These are phyloP conservation scores for Fusarium chuoi DNA, from an alignment of 2,329 filamentous ascomycete genomes.

Conservation along the genomic window DNA sequence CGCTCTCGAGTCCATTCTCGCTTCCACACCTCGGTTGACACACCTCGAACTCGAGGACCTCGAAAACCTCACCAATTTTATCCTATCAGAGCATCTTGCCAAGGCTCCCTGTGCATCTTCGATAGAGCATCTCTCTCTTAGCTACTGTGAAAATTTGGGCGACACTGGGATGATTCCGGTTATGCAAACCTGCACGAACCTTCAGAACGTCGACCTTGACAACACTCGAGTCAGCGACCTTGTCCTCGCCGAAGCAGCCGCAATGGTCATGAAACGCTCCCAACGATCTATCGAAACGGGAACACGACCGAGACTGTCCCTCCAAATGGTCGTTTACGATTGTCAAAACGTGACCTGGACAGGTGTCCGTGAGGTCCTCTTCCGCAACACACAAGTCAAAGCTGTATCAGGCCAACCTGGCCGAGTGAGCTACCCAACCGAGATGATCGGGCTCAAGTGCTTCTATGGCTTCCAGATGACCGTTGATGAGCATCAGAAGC, in stretches of 20 bases:
- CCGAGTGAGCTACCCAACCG: slow-evolving; percentile 71
- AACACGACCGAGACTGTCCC: slow-evolving; percentile 65
- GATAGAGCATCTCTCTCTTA: slow-evolving; percentile 85
- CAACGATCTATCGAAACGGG: slow-evolving; percentile 53
- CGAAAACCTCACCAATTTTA: slow-evolving; percentile 76
- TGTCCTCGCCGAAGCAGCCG: slow-evolving; percentile 83
- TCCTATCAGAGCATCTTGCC: slow-evolving; percentile 78
- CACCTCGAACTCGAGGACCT: slow-evolving; percentile 93
- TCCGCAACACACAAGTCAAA: slow-evolving; percentile 80
- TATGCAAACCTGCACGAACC: slow-evolving; percentile 76
- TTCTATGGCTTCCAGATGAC: slow-evolving; percentile 97
- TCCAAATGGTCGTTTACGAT: slow-evolving; percentile 87
- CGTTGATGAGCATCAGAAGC: slow-evolving; percentile 91
- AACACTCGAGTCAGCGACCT: slow-evolving; percentile 93
- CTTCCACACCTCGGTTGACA: slow-evolving; percentile 79
- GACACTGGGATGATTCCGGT: slow-evolving; percentile 87
- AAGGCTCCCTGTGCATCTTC: slow-evolving; percentile 77
- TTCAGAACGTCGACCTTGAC: slow-evolving; percentile 85
- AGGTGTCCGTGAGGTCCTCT: slow-evolving; percentile 86
- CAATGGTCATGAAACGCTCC: slow-evolving; percentile 76
- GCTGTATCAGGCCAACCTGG: slow-evolving; percentile 56
- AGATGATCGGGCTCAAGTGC: slow-evolving; percentile 89
- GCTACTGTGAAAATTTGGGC: slow-evolving; percentile 87
- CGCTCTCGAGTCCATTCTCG: slow-evolving; percentile 76
- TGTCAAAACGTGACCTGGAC: slow-evolving; percentile 94